phyloP scores from a whole-genome alignment of 2,329 filamentous ascomycete species.

The Knufia fluminis region DNA sequence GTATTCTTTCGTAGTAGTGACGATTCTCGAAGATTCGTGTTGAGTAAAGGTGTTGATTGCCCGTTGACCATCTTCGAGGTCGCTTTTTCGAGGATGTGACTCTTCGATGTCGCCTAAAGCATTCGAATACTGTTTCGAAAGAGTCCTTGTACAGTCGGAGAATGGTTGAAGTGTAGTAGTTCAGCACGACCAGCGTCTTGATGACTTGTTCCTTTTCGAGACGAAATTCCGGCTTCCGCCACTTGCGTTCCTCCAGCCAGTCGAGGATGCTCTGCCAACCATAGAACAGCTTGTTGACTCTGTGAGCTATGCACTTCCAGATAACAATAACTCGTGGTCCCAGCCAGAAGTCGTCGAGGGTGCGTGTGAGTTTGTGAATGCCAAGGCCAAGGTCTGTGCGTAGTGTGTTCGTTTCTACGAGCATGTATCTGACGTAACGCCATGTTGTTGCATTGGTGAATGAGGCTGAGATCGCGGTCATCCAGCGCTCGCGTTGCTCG shows the following conservation, averaged over 20 bases:
- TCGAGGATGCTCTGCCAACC: not conserved
- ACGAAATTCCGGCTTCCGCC: not conserved
- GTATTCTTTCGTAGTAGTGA: not conserved
- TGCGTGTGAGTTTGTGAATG: not conserved
- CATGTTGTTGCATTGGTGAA: not conserved
- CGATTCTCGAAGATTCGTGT: not conserved
- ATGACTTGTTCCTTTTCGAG: not conserved
- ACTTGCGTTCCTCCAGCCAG: not conserved
- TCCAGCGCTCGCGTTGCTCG: slow-evolving; percentile 1
- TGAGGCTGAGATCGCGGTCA: slow-evolving; percentile 1
- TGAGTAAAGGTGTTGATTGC: not conserved
- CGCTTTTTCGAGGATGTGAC: not conserved
- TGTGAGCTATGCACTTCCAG: not conserved
- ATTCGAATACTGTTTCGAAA: not conserved
- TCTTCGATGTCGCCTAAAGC: not conserved
- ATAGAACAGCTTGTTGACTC: not conserved
- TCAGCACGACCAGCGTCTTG: not conserved
- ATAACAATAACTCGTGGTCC: not conserved
- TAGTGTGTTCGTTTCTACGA: not conserved
- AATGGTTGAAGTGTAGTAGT: not conserved
- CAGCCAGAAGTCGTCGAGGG: not conserved
- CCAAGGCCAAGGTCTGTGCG: not conserved
- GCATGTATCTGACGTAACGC: not conserved
- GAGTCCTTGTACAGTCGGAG: not conserved
- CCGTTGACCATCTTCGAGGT: not conserved